phyloP scores from a whole-genome alignment of 768 basidiomycete species.

The Kwoniella sp. region DNA sequence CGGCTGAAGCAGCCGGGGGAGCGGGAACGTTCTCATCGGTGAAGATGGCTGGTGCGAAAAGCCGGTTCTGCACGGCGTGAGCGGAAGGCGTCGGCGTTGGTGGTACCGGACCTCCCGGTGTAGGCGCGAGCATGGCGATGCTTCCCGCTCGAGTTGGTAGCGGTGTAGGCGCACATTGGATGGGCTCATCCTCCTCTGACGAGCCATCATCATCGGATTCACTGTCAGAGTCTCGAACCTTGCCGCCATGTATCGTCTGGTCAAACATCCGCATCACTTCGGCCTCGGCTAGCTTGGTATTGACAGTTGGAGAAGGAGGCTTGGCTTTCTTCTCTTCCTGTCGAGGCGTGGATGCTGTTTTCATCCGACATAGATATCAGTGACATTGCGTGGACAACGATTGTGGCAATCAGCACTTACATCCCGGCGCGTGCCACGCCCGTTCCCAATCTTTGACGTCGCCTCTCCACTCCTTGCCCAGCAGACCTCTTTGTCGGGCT shows the following conservation, averaged over 20 bases:
- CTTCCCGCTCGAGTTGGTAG: slow-evolving; percentile 38
- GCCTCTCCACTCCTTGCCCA: slow-evolving; percentile 49
- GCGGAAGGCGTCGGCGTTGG: slow-evolving; percentile 56
- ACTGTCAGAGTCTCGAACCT: slow-evolving; percentile 38
- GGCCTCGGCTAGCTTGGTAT: slow-evolving; percentile 90
- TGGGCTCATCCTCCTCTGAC: slow-evolving; percentile 44
- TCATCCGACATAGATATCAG: too few relatives aligned
- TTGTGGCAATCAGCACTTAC: slow-evolving; percentile 38
- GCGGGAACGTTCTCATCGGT: slow-evolving; percentile 39
- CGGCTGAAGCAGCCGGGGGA: slow-evolving; percentile 6
- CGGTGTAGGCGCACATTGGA: slow-evolving; percentile 42
- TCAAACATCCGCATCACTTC: slow-evolving; percentile 98
- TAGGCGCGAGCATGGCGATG: slow-evolving; percentile 43
- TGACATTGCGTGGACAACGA: too few relatives aligned
- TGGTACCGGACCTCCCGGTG: slow-evolving; percentile 43
- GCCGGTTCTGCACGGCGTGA: slow-evolving; percentile 15
- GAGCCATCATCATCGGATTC: slow-evolving; percentile 49
- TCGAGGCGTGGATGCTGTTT: slow-evolving; percentile 47
- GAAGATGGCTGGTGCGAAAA: slow-evolving; percentile 25
- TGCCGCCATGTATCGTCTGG: slow-evolving; percentile 57
- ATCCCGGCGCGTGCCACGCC: slow-evolving; percentile 49
- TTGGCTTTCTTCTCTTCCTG: slow-evolving; percentile 35
- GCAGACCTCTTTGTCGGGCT: slow-evolving; percentile 54
- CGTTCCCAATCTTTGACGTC: slow-evolving; percentile 52
- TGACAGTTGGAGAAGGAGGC: slow-evolving; percentile 73